Percentiles rank a stretch among this genome's conserved stretches.
Conservation (phyloP, 108 stramenopile genomes). For the Conticribra weissflogii region DNA sequence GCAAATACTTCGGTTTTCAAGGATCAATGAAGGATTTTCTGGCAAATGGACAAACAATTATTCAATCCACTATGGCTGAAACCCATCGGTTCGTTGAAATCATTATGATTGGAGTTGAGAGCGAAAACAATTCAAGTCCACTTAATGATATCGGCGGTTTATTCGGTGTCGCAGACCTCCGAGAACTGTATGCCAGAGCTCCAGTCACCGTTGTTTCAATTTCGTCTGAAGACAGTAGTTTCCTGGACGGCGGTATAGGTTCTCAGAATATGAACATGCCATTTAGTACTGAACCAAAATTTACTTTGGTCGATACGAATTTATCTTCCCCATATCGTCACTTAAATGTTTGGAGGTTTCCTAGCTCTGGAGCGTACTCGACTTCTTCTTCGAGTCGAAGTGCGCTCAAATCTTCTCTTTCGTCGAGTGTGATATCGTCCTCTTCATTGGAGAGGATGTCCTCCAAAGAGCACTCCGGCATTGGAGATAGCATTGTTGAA, state of each 20-base stretch:
- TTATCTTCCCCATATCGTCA: constrained; percentile 14
- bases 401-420: no score
- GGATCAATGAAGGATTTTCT: constrained; percentile 22
- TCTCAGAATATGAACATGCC: constrained; percentile 9
- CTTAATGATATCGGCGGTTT: constrained; percentile 19
- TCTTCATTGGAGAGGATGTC: no score
- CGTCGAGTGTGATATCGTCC: no score
- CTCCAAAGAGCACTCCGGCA: neutral
- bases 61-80: constrained; percentile 11
- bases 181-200: constrained; percentile 21
- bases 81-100: constrained; percentile 9
- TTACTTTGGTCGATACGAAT: constrained; percentile 10
- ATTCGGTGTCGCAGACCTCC: constrained; percentile 23
- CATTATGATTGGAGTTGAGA: constrained; percentile 20
- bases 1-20: constrained; percentile 15
- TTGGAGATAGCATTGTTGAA: neutral
- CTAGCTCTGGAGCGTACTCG: constrained; percentile 9
- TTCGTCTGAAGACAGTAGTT: constrained; percentile 6
- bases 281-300: neutral
- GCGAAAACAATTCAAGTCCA: neutral
- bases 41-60: constrained; percentile 1
- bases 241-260: neutral
- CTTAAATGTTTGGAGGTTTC: constrained; percentile 33
- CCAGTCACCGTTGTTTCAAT: constrained; percentile 28
- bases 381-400: no score